Conservation (phyloP, 2,329 filamentous ascomycete species). For the Ceratocystis diversiconidia region DNA sequence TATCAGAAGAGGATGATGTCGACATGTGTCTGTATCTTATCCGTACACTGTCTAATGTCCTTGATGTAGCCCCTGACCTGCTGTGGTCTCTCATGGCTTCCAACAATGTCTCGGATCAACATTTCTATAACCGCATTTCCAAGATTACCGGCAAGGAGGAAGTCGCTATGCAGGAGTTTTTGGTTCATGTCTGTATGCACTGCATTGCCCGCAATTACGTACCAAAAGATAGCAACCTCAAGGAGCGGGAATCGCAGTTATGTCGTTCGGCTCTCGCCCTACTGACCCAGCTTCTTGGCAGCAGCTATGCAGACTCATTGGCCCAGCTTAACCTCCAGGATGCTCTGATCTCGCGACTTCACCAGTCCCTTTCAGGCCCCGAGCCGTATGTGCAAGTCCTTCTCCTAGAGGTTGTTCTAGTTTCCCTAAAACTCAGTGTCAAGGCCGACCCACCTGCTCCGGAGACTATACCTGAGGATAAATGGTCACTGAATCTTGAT, state of each 20-base stretch:
- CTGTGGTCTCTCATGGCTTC: slow-evolving; percentile 59
- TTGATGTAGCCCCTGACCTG: slow-evolving; percentile 52
- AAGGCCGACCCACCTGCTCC: slow-evolving; percentile 33
- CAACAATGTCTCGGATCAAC: slow-evolving; percentile 38
- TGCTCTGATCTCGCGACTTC: slow-evolving; percentile 53
- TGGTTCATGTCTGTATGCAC: slow-evolving; percentile 50
- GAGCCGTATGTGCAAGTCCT: slow-evolving; percentile 63
- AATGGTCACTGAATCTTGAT: slow-evolving; percentile 2
- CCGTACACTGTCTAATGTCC: slow-evolving; percentile 56
- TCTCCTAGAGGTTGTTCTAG: slow-evolving; percentile 63
- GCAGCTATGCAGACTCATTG: slow-evolving; percentile 45
- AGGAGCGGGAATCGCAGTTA: slow-evolving; percentile 46
- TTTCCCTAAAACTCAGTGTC: slow-evolving; percentile 51
- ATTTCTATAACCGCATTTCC: slow-evolving; percentile 28
- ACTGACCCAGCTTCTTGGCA: slow-evolving; percentile 54
- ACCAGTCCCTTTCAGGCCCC: slow-evolving; percentile 42
- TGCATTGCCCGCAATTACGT: slow-evolving; percentile 39
- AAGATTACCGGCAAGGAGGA: slow-evolving; percentile 38
- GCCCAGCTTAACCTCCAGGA: slow-evolving; percentile 54
- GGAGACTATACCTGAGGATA: slow-evolving; percentile 43
- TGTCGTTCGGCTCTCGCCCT: slow-evolving; percentile 57
- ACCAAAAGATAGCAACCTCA: slow-evolving; percentile 24
- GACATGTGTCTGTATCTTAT: slow-evolving; percentile 69
- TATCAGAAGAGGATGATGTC: slow-evolving; percentile 50
- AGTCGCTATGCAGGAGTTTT: slow-evolving; percentile 51